Conservation (phyloP, 176 grass and related monocot genomes). For the Triticum dicoccoides region DNA sequence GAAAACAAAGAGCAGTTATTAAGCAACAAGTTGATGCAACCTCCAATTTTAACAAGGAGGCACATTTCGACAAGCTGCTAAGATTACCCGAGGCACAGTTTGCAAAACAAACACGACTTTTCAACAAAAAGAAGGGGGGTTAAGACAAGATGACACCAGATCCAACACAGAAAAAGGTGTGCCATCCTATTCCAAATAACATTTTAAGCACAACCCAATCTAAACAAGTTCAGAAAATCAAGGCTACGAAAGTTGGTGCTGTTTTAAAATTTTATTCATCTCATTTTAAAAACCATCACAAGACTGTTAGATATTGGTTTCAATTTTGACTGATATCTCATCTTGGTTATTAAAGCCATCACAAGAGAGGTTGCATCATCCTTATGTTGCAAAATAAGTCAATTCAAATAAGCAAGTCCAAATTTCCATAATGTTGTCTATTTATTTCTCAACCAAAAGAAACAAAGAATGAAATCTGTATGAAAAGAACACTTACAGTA, state of each 20-base stretch:
- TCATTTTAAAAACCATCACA: not conserved
- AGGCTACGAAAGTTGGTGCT: not conserved
- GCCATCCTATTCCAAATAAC: not conserved
- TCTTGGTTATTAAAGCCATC: not conserved
- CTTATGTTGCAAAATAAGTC: not conserved
- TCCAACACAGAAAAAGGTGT: not conserved
- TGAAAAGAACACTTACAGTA: slow-evolving; percentile 7
- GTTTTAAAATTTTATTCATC: not conserved
- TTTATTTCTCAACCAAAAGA: not conserved
- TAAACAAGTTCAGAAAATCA: not conserved
- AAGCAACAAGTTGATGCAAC: not conserved
- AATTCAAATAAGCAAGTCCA: not conserved
- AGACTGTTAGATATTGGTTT: not conserved
- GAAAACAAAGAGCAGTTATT: not conserved
- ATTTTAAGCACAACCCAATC: not conserved
- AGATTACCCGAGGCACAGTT: not conserved
- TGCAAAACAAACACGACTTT: not conserved
- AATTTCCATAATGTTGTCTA: not conserved
- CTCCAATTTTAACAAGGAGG: too few species aligned
- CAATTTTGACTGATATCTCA: not conserved
- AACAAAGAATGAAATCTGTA: not conserved
- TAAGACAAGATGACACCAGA: too few species aligned
- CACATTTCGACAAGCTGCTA: not conserved
- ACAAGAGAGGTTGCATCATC: not conserved
- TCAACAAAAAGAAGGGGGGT: not conserved